These are phyloP conservation scores for Exophiala spinifera DNA, from an alignment of 2,329 filamentous ascomycete species.

Conservation along the genomic window DNA sequence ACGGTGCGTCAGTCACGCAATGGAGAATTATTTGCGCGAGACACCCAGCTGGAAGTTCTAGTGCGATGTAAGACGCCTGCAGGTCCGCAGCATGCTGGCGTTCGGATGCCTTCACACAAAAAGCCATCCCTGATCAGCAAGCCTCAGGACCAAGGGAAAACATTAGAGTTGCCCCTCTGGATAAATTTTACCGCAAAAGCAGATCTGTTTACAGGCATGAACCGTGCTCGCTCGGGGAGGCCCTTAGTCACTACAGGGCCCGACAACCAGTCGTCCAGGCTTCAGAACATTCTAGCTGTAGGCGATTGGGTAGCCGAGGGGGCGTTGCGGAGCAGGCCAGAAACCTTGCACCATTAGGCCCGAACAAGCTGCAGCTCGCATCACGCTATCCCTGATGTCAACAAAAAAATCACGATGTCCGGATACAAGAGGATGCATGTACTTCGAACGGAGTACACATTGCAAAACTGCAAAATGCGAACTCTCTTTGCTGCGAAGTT, in stretches of 20 bases:
- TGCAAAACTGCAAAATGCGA: not conserved
- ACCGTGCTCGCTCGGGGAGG: not conserved
- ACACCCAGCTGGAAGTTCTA: too few species aligned
- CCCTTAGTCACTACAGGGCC: not conserved
- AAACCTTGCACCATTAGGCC: not conserved
- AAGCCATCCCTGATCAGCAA: too few species aligned
- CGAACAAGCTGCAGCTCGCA: not conserved
- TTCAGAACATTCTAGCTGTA: slow-evolving; percentile 1
- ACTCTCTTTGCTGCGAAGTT: not conserved
- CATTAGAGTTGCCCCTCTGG: not conserved
- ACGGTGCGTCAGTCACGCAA: not conserved
- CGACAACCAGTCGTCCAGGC: not conserved
- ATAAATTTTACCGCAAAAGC: not conserved
- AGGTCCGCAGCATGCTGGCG: too few species aligned
- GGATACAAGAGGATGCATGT: too few species aligned
- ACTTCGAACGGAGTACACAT: not conserved
- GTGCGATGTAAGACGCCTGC: too few species aligned
- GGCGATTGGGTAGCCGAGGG: not conserved
- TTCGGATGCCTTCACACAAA: too few species aligned
- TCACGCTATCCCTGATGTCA: not conserved
- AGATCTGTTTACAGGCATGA: not conserved
- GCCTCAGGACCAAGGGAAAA: not conserved
- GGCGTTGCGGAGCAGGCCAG: not conserved
- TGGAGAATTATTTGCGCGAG: not conserved
- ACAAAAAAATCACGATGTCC: not conserved